A percentile compares a stretch with the other conserved stretches of the same genome.
Conservation (phyloP, 2,329 filamentous ascomycete species). For the Zelopaecilomyces penicillatus region DNA sequence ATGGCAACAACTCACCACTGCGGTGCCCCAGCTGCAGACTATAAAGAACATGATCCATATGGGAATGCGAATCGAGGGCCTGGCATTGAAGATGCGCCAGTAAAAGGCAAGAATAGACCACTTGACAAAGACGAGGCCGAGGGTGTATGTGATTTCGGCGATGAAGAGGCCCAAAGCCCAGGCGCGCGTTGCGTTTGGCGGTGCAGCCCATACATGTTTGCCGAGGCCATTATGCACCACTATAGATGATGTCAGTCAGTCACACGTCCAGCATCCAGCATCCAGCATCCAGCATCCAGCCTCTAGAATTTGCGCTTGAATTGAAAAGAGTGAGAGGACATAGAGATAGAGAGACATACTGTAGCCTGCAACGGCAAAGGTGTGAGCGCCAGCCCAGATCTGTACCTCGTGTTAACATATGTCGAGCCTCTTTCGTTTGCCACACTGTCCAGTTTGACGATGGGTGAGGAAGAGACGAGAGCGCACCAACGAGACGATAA, state of each 20-base stretch:
- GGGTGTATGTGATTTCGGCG: conserved; percentile 13
- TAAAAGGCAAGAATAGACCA: conserved; percentile 18
- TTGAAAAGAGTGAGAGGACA: too few relatives aligned
- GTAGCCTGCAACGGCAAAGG: too few relatives aligned
- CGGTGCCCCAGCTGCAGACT: conserved; percentile 12
- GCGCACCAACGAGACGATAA: conserved; percentile 15
- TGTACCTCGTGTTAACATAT: too few relatives aligned
- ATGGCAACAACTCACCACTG: conserved; percentile 12
- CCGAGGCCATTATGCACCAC: conserved; percentile 14
- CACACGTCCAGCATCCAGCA: not conserved
- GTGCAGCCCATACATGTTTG: conserved; percentile 16
- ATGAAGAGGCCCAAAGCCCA: conserved; percentile 16
- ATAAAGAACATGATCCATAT: conserved; percentile 12
- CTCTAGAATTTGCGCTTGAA: too few relatives aligned
- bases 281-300: too few relatives aligned
- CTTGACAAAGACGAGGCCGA: conserved; percentile 14
- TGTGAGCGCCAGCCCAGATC: too few relatives aligned
- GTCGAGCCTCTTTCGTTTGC: too few relatives aligned
- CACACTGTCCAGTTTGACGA: too few relatives aligned
- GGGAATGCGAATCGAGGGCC: conserved; percentile 11
- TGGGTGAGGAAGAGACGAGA: not conserved
- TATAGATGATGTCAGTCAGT: not conserved
- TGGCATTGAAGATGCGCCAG: conserved; percentile 16
- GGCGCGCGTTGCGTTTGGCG: conserved; percentile 11
- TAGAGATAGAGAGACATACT: too few relatives aligned